Evolutionary conservation across 2,329 filamentous ascomycete genomes (phyloP).

Genomic region (Alternaria conjuncta): DNA sequence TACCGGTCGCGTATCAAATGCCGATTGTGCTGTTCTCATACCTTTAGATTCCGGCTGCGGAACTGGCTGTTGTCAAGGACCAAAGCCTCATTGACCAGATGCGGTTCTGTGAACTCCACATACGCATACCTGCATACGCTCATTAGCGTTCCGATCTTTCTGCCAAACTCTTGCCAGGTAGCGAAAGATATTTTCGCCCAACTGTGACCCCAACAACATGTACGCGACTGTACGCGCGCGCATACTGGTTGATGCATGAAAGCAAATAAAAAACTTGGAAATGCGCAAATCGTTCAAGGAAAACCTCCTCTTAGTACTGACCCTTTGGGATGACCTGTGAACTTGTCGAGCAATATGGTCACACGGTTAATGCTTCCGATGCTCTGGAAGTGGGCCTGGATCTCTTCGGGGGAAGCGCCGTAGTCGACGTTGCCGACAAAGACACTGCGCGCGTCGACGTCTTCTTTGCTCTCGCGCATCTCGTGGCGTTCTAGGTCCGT

Average conservation of each 20-base stretch:
- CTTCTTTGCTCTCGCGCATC: conserved; percentile 90
- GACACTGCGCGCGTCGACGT: conserved; percentile 92
- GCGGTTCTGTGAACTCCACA: conserved; percentile 96
- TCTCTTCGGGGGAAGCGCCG: conserved; percentile 94
- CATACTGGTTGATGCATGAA: not conserved
- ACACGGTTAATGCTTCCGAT: conserved; percentile 98
- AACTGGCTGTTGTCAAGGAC: conserved; percentile 97
- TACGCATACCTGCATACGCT: conserved; percentile 83
- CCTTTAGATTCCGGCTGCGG: conserved; percentile 94
- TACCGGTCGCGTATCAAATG: not conserved
- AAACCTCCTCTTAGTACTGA: conserved; percentile 62
- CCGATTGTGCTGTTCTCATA: conserved; percentile 47
- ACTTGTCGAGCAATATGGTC: conserved; percentile 97
- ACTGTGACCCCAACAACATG: not conserved
- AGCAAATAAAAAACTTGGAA: not conserved
- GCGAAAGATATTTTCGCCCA: conserved; percentile 47
- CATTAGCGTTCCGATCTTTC: conserved; percentile 61
- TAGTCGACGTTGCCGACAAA: conserved; percentile 99
- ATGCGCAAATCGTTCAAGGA: conserved; percentile 32
- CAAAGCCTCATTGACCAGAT: conserved; percentile 87
- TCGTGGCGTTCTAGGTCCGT: conserved; percentile 86
- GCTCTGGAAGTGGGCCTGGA: conserved; percentile 97
- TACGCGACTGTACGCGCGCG: conserved; percentile 1
- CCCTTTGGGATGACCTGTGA: conserved; percentile 99
- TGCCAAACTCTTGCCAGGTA: conserved; percentile 63